A percentile compares a stretch with the other conserved stretches of the same genome.
phyloP scores from a whole-genome alignment of 169 alveolate genomes.

The Plasmodium coatneyi region DNA sequence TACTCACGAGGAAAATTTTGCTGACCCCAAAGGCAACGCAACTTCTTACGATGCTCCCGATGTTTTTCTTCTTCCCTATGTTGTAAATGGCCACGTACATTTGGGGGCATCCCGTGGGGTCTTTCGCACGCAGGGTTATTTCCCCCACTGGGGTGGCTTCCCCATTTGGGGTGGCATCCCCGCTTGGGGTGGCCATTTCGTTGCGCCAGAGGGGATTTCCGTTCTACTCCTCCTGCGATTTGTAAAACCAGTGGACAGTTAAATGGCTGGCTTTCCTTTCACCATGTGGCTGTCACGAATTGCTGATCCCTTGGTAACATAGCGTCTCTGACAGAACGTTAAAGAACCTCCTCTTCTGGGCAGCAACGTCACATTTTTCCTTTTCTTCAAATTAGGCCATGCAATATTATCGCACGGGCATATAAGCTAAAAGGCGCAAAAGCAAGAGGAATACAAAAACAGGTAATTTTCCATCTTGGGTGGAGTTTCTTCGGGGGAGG shows the following conservation, averaged over 20 bases:
- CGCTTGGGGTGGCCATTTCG: neutral
- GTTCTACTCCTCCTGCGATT: neutral
- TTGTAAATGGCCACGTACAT: slow-evolving; percentile 77
- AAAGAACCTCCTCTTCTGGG: neutral
- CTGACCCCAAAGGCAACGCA: slow-evolving; percentile 81
- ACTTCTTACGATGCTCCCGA: slow-evolving; percentile 79
- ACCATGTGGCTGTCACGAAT: neutral
- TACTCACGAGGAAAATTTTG: slow-evolving; percentile 78
- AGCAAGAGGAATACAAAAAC: neutral
- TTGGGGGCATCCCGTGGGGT: neutral
- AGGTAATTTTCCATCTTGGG: neutral
- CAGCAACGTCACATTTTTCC: neutral
- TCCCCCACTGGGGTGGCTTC: neutral
- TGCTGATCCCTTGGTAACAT: neutral
- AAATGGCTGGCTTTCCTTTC: neutral
- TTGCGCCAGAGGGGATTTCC: neutral
- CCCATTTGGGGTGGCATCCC: neutral
- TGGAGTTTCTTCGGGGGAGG: neutral
- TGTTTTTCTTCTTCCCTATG: slow-evolving; percentile 78
- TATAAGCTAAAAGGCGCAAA: neutral
- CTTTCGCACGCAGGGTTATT: neutral
- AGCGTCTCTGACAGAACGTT: neutral
- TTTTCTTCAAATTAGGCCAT: neutral
- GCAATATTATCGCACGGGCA: neutral
- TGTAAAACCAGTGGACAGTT: neutral